Percentiles rank a stretch among this genome's conserved stretches.
These are phyloP conservation scores for Tulasnella sp. DNA, from an alignment of 768 basidiomycete species.

Conservation along the genomic window DNA sequence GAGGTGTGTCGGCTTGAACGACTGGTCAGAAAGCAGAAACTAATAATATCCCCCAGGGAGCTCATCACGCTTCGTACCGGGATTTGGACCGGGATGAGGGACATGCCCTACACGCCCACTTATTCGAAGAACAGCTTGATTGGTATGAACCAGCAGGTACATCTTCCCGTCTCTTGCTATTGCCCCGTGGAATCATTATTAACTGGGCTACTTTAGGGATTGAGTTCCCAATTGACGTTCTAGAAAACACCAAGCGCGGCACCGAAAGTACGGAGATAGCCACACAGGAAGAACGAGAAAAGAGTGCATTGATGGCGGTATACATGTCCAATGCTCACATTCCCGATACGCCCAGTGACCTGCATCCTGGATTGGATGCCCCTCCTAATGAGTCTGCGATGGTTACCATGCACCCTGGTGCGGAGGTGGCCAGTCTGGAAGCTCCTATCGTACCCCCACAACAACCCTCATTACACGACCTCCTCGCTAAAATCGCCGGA, in stretches of 20 bases:
- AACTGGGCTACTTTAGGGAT: slow-evolving; percentile 31
- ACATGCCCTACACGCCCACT: slow-evolving; percentile 64
- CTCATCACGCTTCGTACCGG: slow-evolving; percentile 41
- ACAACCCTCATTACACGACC: slow-evolving; percentile 6
- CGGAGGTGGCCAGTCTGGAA: slow-evolving; percentile 33
- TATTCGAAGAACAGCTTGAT: slow-evolving; percentile 74
- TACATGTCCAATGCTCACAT: slow-evolving; percentile 61
- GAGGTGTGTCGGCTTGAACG: slow-evolving; percentile 51
- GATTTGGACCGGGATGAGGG: slow-evolving; percentile 83
- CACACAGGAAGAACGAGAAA: slow-evolving; percentile 65
- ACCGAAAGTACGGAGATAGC: slow-evolving; percentile 54
- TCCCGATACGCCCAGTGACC: slow-evolving; percentile 41
- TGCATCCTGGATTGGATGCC: slow-evolving; percentile 33
- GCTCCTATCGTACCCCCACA: not conserved
- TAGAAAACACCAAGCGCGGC: slow-evolving; percentile 44
- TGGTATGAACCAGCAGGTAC: slow-evolving; percentile 75
- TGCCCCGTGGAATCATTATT: slow-evolving; percentile 5
- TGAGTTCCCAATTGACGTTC: slow-evolving; percentile 43
- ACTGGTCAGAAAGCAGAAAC: slow-evolving; percentile 3
- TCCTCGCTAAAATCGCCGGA: slow-evolving; percentile 14
- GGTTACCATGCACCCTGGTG: slow-evolving; percentile 55
- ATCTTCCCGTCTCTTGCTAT: slow-evolving; percentile 22
- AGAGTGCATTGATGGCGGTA: slow-evolving; percentile 58
- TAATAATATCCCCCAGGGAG: slow-evolving; percentile 41
- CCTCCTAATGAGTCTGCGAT: slow-evolving; percentile 57